Evolutionary conservation across 495 filamentous ascomycete species (phyloP).

Genomic region (Trichoderma gamsii): DNA sequence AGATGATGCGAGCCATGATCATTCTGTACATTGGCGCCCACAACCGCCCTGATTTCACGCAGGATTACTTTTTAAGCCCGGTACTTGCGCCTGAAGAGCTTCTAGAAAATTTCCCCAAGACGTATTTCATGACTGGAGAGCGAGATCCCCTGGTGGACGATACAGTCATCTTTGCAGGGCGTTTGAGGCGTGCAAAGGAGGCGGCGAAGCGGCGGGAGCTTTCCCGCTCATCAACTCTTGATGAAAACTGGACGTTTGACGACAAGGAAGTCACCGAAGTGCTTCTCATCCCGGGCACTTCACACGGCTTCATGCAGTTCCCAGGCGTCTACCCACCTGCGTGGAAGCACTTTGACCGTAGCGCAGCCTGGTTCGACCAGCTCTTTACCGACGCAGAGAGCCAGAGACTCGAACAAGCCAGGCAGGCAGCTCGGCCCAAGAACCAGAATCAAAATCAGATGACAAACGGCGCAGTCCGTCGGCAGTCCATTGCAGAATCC

Average conservation of each 20-base stretch:
- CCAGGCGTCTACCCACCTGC: slow-evolving; percentile 77
- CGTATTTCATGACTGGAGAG: slow-evolving; percentile 89
- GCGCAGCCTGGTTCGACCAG: slow-evolving; percentile 69
- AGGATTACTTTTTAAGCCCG: slow-evolving; percentile 84
- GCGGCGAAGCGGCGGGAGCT: slow-evolving; percentile 40
- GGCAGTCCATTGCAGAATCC: slow-evolving; percentile 51
- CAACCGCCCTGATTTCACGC: slow-evolving; percentile 84
- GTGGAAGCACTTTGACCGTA: slow-evolving; percentile 71
- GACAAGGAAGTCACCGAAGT: slow-evolving; percentile 77
- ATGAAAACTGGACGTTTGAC: slow-evolving; percentile 44
- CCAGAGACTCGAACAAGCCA: slow-evolving; percentile 23
- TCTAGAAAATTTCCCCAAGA: slow-evolving; percentile 79
- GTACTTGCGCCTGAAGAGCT: slow-evolving; percentile 81
- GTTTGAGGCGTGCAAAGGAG: slow-evolving; percentile 74
- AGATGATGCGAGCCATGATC: slow-evolving; percentile 99
- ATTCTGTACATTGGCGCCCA: slow-evolving; percentile 95
- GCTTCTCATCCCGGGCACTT: slow-evolving; percentile 75
- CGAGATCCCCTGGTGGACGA: slow-evolving; percentile 94
- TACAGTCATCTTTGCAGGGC: slow-evolving; percentile 89
- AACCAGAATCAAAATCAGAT: not conserved
- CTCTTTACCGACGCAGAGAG: slow-evolving; percentile 53
- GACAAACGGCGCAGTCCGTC: slow-evolving; percentile 23
- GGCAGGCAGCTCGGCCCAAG: not conserved
- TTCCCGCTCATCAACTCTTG: not conserved
- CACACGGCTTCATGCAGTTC: slow-evolving; percentile 91